Percentiles rank a stretch among this genome's conserved stretches.
These are phyloP conservation scores for Mycena capillaripes DNA, from an alignment of 768 basidiomycete genomes.

Conservation along the genomic window DNA sequence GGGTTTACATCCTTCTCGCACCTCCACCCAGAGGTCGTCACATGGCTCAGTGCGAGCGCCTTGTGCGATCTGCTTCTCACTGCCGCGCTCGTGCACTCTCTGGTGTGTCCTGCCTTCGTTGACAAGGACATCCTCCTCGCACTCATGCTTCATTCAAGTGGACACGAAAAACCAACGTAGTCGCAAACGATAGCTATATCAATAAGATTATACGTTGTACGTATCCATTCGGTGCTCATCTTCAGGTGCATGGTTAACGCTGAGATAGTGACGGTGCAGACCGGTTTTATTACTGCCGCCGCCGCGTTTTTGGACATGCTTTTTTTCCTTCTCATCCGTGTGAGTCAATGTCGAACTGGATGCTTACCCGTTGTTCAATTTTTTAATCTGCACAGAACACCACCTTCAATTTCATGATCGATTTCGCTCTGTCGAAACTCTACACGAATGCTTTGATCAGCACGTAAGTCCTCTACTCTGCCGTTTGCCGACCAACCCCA, in stretches of 20 bases:
- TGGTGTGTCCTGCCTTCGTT: background rate
- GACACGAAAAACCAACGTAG: constrained; percentile 19
- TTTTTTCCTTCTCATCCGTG: constrained; percentile 2
- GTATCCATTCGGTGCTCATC: background rate
- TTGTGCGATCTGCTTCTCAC: constrained; percentile 35
- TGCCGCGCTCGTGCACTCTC: constrained; percentile 8
- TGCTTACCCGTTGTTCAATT: too few species aligned
- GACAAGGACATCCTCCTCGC: background rate
- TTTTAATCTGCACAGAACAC: too few species aligned
- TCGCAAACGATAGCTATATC: constrained; percentile 28
- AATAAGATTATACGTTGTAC: constrained; percentile 37
- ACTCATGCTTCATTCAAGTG: constrained; percentile 4
- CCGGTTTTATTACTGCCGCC: constrained; percentile 28
- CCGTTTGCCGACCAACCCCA: too few species aligned
- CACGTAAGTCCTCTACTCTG: constrained; percentile 10
- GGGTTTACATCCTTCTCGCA: constrained; percentile 7
- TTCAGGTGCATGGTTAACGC: background rate
- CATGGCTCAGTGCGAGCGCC: constrained; percentile 28
- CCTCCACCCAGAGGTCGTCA: constrained; percentile 24
- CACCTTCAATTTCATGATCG: constrained; percentile 33
- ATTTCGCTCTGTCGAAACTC: constrained; percentile 31
- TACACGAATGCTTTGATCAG: constrained; percentile 34
- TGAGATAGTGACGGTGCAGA: constrained; percentile 29
- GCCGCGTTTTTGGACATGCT: constrained; percentile 26
- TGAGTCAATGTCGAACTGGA: too few species aligned